phyloP scores from a whole-genome alignment of 2,329 filamentous ascomycete genomes.

The Didymella keratinophila region DNA sequence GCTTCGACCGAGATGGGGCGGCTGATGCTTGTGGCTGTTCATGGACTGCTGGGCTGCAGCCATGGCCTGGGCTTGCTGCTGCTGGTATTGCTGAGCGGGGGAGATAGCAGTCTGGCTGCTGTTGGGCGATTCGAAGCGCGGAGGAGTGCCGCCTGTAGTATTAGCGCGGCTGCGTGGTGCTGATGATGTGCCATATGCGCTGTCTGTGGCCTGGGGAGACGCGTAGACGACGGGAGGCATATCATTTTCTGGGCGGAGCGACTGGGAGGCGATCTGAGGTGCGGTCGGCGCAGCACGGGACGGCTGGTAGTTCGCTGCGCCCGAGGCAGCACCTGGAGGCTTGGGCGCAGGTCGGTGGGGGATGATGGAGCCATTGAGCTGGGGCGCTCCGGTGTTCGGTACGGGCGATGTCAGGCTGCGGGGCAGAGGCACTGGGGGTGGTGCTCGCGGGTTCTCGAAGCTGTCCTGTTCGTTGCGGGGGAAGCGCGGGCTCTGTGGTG shows the following conservation, averaged over 20 bases:
- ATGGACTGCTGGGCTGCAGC: slow-evolving; percentile 75
- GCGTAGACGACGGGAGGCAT: slow-evolving; percentile 54
- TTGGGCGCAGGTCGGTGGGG: slow-evolving; percentile 87
- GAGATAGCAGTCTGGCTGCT: slow-evolving; percentile 45
- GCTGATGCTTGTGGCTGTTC: slow-evolving; percentile 47
- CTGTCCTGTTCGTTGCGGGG: slow-evolving; percentile 89
- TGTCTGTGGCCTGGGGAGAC: slow-evolving; percentile 52
- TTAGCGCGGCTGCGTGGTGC: slow-evolving; percentile 54
- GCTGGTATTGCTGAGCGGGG: slow-evolving; percentile 66
- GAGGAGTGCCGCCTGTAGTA: slow-evolving; percentile 51
- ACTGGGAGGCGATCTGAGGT: slow-evolving; percentile 50
- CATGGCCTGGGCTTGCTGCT: slow-evolving; percentile 82
- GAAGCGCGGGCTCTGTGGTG: slow-evolving; percentile 84
- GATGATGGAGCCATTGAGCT: slow-evolving; percentile 64
- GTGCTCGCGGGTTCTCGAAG: slow-evolving; percentile 95
- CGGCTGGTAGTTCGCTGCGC: slow-evolving; percentile 58
- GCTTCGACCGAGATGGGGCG: slow-evolving; percentile 70
- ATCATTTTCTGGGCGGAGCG: slow-evolving; percentile 51
- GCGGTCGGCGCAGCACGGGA: slow-evolving; percentile 65
- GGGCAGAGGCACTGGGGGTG: slow-evolving; percentile 78
- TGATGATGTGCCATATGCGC: slow-evolving; percentile 46
- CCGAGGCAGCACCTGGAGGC: slow-evolving; percentile 68
- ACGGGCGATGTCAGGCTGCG: slow-evolving; percentile 51
- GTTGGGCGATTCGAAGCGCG: slow-evolving; percentile 57
- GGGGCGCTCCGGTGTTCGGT: slow-evolving; percentile 46